A percentile compares a stretch with the other conserved stretches of the same genome.
phyloP scores from a whole-genome alignment of 306 rosid species.

The Fragaria ananassa region DNA sequence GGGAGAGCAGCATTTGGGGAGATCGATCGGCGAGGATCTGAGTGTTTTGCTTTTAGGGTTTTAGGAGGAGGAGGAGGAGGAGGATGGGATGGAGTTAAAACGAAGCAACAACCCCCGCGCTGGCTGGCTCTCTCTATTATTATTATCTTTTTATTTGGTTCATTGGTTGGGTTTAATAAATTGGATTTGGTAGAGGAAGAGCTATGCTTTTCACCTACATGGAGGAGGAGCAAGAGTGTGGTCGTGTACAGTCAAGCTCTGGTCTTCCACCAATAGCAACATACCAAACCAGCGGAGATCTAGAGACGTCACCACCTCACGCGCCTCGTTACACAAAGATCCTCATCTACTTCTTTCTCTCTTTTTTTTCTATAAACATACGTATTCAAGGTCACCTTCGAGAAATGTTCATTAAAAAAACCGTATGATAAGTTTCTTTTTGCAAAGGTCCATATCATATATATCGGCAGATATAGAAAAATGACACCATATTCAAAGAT shows the following conservation, averaged over 20 bases:
- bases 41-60: constrained; percentile 6
- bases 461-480: no score
- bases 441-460: no score
- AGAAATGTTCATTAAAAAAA: no score
- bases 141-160: no score
- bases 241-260: constrained; percentile 48
- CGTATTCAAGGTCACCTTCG: no score
- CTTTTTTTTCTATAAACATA: no score
- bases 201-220: no score
- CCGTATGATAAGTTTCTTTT: no score
- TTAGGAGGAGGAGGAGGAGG: not conserved
- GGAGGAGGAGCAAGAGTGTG: constrained; percentile 20
- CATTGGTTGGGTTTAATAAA: no score
- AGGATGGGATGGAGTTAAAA: not conserved
- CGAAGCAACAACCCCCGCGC: constrained; percentile 17
- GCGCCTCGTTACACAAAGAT: not conserved
- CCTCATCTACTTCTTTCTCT: not conserved
- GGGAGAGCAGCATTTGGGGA: constrained; percentile 28
- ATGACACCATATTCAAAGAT: no score
- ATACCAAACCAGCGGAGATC: constrained; percentile 29
- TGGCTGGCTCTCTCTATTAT: not conserved
- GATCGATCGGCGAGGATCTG: constrained; percentile 30
- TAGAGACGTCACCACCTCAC: not conserved
- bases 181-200: not conserved
- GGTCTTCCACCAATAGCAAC: constrained; percentile 25